These are phyloP conservation scores for Jatropha curcas DNA, from an alignment of 345 rosid species.

Conservation along the genomic window DNA sequence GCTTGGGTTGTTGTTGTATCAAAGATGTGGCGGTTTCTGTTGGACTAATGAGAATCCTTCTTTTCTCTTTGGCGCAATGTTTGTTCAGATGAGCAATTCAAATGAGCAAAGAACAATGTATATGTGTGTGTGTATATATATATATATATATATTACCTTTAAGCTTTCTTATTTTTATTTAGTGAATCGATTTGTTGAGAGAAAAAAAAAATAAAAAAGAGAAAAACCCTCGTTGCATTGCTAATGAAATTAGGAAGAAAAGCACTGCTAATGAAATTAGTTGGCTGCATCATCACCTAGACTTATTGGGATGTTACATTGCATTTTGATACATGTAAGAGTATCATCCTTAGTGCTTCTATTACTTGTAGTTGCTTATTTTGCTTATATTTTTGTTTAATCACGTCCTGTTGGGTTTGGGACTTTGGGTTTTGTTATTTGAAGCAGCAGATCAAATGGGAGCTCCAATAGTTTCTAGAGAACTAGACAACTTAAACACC, in stretches of 20 bases:
- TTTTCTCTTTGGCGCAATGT: neutral
- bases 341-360: neutral
- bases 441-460: too few relatives aligned
- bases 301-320: neutral
- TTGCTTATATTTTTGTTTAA: neutral
- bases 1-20: too few relatives aligned
- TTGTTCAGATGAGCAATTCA: neutral
- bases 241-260: neutral
- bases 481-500: neutral
- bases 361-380: neutral
- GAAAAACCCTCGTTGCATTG: too few relatives aligned
- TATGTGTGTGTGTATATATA: too few relatives aligned
- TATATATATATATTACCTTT: too few relatives aligned
- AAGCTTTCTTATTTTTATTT: too few relatives aligned
- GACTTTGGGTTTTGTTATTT: too few relatives aligned
- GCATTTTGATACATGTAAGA: neutral
- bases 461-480: neutral
- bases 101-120: too few relatives aligned
- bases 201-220: too few relatives aligned
- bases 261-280: neutral
- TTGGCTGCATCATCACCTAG: neutral
- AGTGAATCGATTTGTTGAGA: too few relatives aligned
- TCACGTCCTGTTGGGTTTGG: too few relatives aligned
- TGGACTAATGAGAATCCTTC: neutral
- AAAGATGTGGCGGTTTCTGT: neutral